A percentile compares a stretch with the other conserved stretches of the same genome.
Evolutionary conservation across 345 rosid species (phyloP).

Genomic region (Aegle marmelos): DNA sequence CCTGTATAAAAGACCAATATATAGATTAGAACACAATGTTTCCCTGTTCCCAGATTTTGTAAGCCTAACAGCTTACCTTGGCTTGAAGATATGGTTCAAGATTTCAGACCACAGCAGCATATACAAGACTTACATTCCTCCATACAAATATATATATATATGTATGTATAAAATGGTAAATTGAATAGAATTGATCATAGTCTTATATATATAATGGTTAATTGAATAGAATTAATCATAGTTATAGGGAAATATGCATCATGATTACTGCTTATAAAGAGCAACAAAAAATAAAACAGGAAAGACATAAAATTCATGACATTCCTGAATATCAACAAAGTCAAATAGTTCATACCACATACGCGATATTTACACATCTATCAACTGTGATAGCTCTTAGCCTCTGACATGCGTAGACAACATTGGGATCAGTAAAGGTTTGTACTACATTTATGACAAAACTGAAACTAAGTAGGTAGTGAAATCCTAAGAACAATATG

Average conservation of each 20-base stretch:
- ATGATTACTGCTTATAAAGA: not conserved
- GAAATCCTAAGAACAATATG: not conserved
- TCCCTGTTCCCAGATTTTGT: not conserved
- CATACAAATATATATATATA: no score
- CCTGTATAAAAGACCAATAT: slow-evolving; percentile 44
- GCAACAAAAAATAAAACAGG: not conserved
- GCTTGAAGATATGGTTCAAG: slow-evolving; percentile 3
- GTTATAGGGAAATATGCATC: not conserved
- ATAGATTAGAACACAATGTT: not conserved
- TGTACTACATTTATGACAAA: not conserved
- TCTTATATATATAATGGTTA: no score
- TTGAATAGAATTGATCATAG: no score
- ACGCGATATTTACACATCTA: not conserved
- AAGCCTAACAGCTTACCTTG: not conserved
- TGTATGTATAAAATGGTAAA: no score
- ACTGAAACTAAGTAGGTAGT: not conserved
- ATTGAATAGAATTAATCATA: no score
- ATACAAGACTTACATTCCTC: not conserved
- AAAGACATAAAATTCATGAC: not conserved
- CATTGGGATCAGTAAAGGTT: not conserved
- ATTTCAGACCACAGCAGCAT: slow-evolving; percentile 3
- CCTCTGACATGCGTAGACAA: not conserved
- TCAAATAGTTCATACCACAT: not conserved
- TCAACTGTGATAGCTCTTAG: not conserved
- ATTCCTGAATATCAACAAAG: not conserved